These are phyloP conservation scores for Wallacemonas sp. DNA, from an alignment of 208 protist genomes.

Conservation along the genomic window DNA sequence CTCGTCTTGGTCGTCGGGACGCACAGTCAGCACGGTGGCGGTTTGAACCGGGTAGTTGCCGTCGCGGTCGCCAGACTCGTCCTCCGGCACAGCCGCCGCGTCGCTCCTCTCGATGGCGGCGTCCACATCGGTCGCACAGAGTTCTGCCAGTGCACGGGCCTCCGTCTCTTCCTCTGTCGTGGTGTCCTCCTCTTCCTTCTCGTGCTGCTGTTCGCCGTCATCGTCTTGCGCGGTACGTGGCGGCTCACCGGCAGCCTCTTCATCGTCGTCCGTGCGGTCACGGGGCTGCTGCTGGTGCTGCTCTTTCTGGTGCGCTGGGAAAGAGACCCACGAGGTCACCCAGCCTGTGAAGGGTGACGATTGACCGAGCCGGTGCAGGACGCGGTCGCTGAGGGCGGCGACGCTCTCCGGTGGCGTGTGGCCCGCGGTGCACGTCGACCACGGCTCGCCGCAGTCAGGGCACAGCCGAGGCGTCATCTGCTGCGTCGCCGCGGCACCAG, in stretches of 20 bases:
- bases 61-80: background rate
- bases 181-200: too few relatives aligned
- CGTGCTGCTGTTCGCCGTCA: too few relatives aligned
- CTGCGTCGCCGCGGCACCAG: background rate
- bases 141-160: too few relatives aligned
- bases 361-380: conserved; percentile 44
- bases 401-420: conserved; percentile 56
- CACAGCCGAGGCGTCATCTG: conserved; percentile 35
- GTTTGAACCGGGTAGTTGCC: conserved; percentile 3
- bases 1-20: conserved; percentile 12
- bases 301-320: background rate
- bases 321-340: conserved; percentile 40
- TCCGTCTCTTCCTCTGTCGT: too few relatives aligned
- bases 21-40: conserved; percentile 6
- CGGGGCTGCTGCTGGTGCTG: background rate
- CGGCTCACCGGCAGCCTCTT: too few relatives aligned
- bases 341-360: conserved; percentile 68
- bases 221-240: too few relatives aligned
- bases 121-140: too few relatives aligned
- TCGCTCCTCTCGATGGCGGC: too few relatives aligned
- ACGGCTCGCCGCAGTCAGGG: conserved; percentile 63
- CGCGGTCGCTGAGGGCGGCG: conserved; percentile 52
- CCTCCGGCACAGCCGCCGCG: background rate
- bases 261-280: conserved; percentile 13
- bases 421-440: conserved; percentile 46